Base-by-base conservation (phyloP, 768 basidiomycete genomes). In the Lactarius sp. region DNA sequence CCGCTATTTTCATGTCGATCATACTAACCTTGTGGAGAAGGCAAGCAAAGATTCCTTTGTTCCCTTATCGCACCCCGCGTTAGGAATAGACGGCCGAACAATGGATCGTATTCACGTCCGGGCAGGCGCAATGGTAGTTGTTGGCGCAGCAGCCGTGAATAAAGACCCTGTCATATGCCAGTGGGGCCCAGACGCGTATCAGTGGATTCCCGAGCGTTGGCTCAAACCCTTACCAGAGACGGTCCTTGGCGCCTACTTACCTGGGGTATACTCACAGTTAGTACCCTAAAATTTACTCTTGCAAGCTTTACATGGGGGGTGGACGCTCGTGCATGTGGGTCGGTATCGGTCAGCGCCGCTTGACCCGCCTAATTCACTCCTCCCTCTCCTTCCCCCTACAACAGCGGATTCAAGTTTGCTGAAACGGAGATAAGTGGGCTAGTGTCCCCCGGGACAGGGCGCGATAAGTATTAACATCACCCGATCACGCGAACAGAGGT, bases 251-350 rank as follows among this genome's bases (percentile, higher is more conserved):
- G 60, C 70, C 53, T 66, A 69, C 69, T 27, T 70, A 54, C 69
- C 65, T 9, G 61, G 58, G 7, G 62, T 67, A 37, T 66, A 58
- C 22, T 52, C 71, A 18, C 46, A 64, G 69, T 70, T 18, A 4
- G 62, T 55, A 6, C 33, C 2, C 12, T 18, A 7, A 13, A 14
- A 12, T 27, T 1, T 52, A 49, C 50, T 18, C n/a, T 14, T 51
- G 31, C 34, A 27, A 27, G 27, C 27, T 27, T 27, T 27, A 22
- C 58, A 69, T 71, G 55, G 71, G 71, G 2, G 73, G 73, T 1
- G 69, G 68, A 20, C 56, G 73, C 13, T 69, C 71, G 8, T 73
- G 73, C 69, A 73, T 73, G 73, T 73, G 58, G 41, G 72, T 66
- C 46, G 33, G 62, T 22, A 20, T 4, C 36, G 5, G 0, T 51